Evolutionary conservation across 352 stramenopile genomes (phyloP), one percentile per base, ranked within the genome.

Genomic region (Phytophthora podocarpi): DNA sequence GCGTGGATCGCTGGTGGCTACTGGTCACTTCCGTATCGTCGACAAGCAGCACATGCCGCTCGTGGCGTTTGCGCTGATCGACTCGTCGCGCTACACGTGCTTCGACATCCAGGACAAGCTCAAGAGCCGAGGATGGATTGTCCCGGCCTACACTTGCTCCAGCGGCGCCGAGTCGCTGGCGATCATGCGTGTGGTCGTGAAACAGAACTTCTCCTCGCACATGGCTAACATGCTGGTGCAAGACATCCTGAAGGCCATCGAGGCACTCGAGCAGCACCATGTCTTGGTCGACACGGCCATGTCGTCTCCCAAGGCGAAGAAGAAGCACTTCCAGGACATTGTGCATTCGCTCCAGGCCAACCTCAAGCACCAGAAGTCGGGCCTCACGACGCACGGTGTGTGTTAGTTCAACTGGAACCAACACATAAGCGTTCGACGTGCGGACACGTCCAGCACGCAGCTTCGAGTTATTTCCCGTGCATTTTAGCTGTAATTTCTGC

Each of bases 51-150:
- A 97, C 75, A 97, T 97, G 89, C 90, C 90, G 28, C 72, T 97
- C 4, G 90, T 97, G 39, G 90, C 90, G 10, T 96, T 97, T 40
- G 66, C 73, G 13, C 71, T 97, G 23, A 92, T 94, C 30, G 84
- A 95, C 49, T 78, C 85, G 48, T 89, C 73, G 24, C 79, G 74
- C 31, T 97, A 88, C 70, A 79, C 87, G 45, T 94, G 89, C 65
- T 97, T 96, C 64, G 89, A 97, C 59, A 93, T 97, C 54, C 87
- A 96, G 64, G 88, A 97, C 74, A 91, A 89, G 51, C 78, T 97
- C 39, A 89, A 81, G 58, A 89, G 78, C 37, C 81, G 87, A 32
- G 87, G 89, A 0, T 97, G 90, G 90, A 97, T 96, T 61, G 82
- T 97, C 13, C 90, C 90, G 10, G 90, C 90, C 20, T 97, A 97